Evolutionary conservation across 108 stramenopile genomes (phyloP).

Genomic region (Skeletonema tropicum): DNA sequence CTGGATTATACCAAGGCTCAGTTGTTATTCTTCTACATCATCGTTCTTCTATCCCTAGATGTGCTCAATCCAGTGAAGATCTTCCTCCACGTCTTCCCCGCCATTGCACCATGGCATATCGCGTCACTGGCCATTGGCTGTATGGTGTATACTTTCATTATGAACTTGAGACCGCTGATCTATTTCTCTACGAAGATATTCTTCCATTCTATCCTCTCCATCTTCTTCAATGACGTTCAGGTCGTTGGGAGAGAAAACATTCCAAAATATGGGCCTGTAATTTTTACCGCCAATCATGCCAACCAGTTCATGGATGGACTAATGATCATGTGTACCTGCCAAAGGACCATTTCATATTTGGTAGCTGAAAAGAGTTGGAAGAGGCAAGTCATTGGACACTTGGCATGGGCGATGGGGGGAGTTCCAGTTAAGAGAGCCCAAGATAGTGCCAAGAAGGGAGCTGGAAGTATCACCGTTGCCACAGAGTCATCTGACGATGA

Average conservation of each 20-base stretch:
- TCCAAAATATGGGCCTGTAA: conserved; percentile 91
- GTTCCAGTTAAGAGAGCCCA: conserved; percentile 96
- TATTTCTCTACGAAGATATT: conserved; percentile 88
- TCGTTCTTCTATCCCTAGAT: conserved; percentile 87
- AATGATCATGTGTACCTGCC: conserved; percentile 88
- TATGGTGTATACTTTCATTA: conserved; percentile 76
- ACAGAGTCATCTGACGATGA: conserved; percentile 17
- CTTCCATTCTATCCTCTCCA: conserved; percentile 83
- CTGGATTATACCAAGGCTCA: conserved; percentile 88
- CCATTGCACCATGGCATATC: conserved; percentile 80
- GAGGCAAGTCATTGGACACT: conserved; percentile 88
- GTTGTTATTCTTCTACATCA: conserved; percentile 74
- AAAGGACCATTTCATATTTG: conserved; percentile 88
- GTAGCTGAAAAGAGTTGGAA: conserved; percentile 95
- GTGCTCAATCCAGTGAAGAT: conserved; percentile 93
- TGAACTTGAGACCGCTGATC: conserved; percentile 80
- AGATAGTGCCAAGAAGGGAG: conserved; percentile 74
- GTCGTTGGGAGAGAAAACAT: conserved; percentile 91
- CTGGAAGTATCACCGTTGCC: conserved; percentile 50
- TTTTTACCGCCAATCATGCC: conserved; percentile 96
- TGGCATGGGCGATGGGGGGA: conserved; percentile 91
- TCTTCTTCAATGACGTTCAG: conserved; percentile 90
- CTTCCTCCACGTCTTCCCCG: conserved; percentile 83
- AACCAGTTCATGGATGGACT: conserved; percentile 97
- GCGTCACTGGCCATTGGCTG: conserved; percentile 64